Conservation (phyloP, 306 rosid genomes). For the Macrotyloma uniflorum region DNA sequence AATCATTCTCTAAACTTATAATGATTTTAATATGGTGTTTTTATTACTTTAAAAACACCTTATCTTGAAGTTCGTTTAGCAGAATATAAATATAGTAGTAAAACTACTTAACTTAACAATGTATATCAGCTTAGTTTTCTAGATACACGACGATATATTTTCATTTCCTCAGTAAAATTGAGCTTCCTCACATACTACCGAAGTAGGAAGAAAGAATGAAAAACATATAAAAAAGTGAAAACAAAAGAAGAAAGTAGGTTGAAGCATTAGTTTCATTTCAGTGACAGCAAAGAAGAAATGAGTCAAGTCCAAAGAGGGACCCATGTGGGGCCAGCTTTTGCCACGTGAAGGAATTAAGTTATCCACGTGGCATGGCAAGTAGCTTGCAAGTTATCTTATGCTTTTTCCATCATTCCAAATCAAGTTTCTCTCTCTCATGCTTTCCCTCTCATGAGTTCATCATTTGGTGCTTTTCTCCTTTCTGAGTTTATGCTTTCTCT, state of each 20-base stretch:
- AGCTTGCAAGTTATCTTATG: slow-evolving; percentile 46
- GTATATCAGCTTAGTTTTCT: too few relatives aligned
- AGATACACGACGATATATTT: too few relatives aligned
- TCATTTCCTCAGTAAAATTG: too few relatives aligned
- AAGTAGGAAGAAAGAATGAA: too few relatives aligned
- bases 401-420: slow-evolving; percentile 38
- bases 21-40: too few relatives aligned
- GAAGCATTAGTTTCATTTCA: not conserved
- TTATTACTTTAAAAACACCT: too few relatives aligned
- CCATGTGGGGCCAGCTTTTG: slow-evolving; percentile 82
- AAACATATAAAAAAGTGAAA: not conserved
- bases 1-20: too few relatives aligned
- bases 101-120: too few relatives aligned
- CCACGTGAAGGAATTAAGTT: slow-evolving; percentile 56
- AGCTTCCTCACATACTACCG: too few relatives aligned
- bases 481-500: slow-evolving; percentile 49
- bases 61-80: not conserved
- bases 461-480: slow-evolving; percentile 68
- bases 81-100: too few relatives aligned
- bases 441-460: slow-evolving; percentile 62
- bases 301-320: slow-evolving; percentile 30
- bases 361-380: slow-evolving; percentile 58
- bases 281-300: not conserved
- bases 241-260: not conserved
- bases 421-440: slow-evolving; percentile 18